Evolutionary conservation across 805 yeast genomes (phyloP).

Genomic region (Jamesozyma piceae): DNA sequence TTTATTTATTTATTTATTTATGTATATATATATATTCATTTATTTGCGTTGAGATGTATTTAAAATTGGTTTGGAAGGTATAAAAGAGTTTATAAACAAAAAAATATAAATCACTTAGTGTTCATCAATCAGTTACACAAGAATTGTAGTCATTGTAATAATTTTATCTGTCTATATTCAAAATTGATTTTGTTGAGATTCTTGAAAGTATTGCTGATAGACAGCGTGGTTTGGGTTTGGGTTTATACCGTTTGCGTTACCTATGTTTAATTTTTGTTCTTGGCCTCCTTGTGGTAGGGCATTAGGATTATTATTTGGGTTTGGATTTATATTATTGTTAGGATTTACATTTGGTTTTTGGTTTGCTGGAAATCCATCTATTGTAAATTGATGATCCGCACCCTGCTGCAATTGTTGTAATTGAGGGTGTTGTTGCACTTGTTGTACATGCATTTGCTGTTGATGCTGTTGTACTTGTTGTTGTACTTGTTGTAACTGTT

Average conservation of each 20-base stretch:
- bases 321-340: slow-evolving; percentile 17
- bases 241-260: slow-evolving; percentile 15
- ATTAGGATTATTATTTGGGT: neutral
- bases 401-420: slow-evolving; percentile 11
- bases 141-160: neutral
- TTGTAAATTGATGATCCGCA: slow-evolving; percentile 8
- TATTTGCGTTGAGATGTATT: neutral
- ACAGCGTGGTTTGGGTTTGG: slow-evolving; percentile 41
- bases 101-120: too few relatives aligned
- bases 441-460: slow-evolving; percentile 21
- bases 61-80: too few relatives aligned
- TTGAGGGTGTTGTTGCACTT: slow-evolving; percentile 1
- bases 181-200: slow-evolving; percentile 50
- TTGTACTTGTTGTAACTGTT: slow-evolving; percentile 6
- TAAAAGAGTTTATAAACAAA: too few relatives aligned
- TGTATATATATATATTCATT: neutral
- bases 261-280: neutral
- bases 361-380: slow-evolving; percentile 26
- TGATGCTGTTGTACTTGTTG: slow-evolving; percentile 7
- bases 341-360: slow-evolving; percentile 39
- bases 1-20: too few relatives aligned
- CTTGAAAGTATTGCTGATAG: slow-evolving; percentile 51
- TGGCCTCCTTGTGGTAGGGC: neutral
- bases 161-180: slow-evolving; percentile 7
- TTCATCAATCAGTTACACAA: too few relatives aligned